phyloP scores from a whole-genome alignment of 495 filamentous ascomycete genomes.

The Tuber microsphaerosporum region DNA sequence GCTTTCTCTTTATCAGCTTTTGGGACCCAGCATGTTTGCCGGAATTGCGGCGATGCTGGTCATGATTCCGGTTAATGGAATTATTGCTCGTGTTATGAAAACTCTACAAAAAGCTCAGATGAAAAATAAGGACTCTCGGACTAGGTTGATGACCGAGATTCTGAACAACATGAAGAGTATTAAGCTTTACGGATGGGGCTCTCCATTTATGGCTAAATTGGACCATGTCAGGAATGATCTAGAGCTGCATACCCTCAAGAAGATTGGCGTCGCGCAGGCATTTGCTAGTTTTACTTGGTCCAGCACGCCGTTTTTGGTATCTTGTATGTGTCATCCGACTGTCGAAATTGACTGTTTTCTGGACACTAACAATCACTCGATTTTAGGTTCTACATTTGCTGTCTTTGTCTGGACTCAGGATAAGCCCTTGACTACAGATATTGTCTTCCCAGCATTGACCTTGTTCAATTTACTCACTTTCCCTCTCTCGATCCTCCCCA shows the following conservation, averaged over 20 bases:
- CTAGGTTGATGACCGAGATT: constrained; percentile 91
- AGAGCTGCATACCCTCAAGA: constrained; percentile 89
- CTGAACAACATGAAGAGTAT: constrained; percentile 99
- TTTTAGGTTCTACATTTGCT: constrained; percentile 67
- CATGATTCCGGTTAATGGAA: constrained; percentile 94
- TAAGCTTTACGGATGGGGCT: constrained; percentile 96
- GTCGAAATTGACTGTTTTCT: not conserved
- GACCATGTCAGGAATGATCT: constrained; percentile 90
- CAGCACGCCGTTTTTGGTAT: constrained; percentile 98
- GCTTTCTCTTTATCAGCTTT: constrained; percentile 85
- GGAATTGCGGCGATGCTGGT: constrained; percentile 92
- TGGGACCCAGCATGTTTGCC: constrained; percentile 92
- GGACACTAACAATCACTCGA: constrained; percentile 7
- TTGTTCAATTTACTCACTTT: constrained; percentile 60
- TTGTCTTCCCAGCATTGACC: constrained; percentile 90
- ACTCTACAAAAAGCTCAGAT: constrained; percentile 90
- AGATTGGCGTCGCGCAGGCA: constrained; percentile 88
- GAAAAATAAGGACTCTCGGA: constrained; percentile 97
- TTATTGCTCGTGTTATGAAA: constrained; percentile 91
- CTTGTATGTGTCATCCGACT: constrained; percentile 49
- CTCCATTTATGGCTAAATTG: constrained; percentile 93
- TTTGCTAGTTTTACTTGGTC: constrained; percentile 98
- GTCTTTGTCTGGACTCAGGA: constrained; percentile 82
- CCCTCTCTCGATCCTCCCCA: constrained; percentile 85
- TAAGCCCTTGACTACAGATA: constrained; percentile 77